These are phyloP conservation scores for Arachis stenosperma DNA, from an alignment of 306 rosid species.

Conservation along the genomic window DNA sequence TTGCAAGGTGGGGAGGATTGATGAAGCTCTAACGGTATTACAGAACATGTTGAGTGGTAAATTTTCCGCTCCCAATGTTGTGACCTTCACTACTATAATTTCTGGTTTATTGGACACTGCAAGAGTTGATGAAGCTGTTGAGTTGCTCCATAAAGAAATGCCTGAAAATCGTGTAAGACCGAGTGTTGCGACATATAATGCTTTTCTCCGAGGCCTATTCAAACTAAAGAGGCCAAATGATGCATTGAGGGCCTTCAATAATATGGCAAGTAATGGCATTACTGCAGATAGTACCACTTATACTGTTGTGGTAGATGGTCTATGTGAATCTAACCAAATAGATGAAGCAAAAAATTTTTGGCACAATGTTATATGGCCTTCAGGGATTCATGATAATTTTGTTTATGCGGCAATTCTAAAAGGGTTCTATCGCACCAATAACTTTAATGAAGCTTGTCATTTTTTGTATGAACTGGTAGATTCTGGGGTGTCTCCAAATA, in stretches of 20 bases:
- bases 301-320: slow-evolving; percentile 68
- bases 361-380: slow-evolving; percentile 87
- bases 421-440: slow-evolving; percentile 67
- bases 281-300: slow-evolving; percentile 60
- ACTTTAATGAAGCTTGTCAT: slow-evolving; percentile 72
- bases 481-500: slow-evolving; percentile 75
- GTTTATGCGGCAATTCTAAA: slow-evolving; percentile 80
- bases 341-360: slow-evolving; percentile 82
- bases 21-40: slow-evolving; percentile 71
- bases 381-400: slow-evolving; percentile 70
- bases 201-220: slow-evolving; percentile 67
- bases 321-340: slow-evolving; percentile 58
- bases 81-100: slow-evolving; percentile 76
- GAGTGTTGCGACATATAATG: slow-evolving; percentile 76
- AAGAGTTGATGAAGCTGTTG: slow-evolving; percentile 64
- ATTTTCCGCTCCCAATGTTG: slow-evolving; percentile 72
- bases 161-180: slow-evolving; percentile 61
- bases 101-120: slow-evolving; percentile 66
- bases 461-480: slow-evolving; percentile 83
- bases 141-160: slow-evolving; percentile 53
- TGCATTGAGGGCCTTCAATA: slow-evolving; percentile 53
- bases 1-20: slow-evolving; percentile 79
- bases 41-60: slow-evolving; percentile 72
- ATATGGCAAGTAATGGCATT: slow-evolving; percentile 56
- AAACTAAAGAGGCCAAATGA: slow-evolving; percentile 56